phyloP scores from a whole-genome alignment of 2,329 filamentous ascomycete species.

The Chalaropsis thielavioides region DNA sequence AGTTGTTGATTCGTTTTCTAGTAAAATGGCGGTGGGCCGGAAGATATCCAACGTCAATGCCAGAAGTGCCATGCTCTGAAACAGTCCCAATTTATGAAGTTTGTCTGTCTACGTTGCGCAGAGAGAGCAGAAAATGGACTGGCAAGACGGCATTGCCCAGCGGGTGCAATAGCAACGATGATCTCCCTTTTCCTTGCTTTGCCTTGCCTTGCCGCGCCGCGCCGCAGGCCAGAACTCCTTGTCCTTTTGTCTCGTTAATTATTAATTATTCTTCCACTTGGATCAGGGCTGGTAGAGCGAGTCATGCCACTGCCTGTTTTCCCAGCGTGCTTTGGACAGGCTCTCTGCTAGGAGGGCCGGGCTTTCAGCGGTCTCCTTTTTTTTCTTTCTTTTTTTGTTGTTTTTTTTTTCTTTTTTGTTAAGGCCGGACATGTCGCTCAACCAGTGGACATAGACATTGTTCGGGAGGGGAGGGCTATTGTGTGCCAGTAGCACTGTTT shows the following conservation, averaged over 20 bases:
- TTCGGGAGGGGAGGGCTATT: background rate
- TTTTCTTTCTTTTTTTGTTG: no score
- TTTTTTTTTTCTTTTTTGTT: background rate
- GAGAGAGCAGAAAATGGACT: background rate
- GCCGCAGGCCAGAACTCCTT: background rate
- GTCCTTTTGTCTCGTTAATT: background rate
- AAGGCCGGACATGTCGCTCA: background rate
- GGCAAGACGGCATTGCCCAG: background rate
- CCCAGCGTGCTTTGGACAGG: no score
- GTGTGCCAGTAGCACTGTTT: background rate
- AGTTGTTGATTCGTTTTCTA: background rate
- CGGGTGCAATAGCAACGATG: background rate
- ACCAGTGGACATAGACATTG: background rate
- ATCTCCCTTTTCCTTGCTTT: background rate
- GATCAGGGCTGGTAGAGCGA: background rate
- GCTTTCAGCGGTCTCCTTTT: no score
- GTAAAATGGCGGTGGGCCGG: slow-evolving; percentile 2
- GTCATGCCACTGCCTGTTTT: background rate
- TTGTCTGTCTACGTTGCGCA: background rate
- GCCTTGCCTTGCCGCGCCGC: no score
- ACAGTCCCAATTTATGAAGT: background rate
- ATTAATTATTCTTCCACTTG: background rate
- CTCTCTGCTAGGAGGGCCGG: no score
- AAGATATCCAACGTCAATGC: background rate
- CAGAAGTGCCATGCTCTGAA: slow-evolving; percentile 5